Evolutionary conservation across 192 early-diverging fungal species (phyloP), one percentile per base, ranked within the genome.

Genomic region (Linnemannia hyalina): DNA sequence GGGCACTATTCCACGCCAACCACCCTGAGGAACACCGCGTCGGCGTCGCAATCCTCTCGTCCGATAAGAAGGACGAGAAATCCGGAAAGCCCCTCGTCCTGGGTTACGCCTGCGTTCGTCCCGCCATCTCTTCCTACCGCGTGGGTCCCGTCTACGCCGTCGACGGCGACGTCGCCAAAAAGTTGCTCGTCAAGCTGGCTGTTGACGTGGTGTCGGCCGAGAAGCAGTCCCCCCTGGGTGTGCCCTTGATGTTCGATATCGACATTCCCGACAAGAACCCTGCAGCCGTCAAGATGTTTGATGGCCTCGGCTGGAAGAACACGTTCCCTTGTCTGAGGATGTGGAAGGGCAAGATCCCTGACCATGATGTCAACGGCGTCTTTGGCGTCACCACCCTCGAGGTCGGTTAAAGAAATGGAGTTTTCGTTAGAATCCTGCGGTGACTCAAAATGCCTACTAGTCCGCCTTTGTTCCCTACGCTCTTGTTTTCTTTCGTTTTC

Each of bases 261-360:
- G 84, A 86, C 46, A 26, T 86, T 0, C 84, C 84, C 20, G 68
- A 68, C 38, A 46, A 57, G 65, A 86, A 86, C 54, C 26, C 52
- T 41, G 74, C 47, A 4, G 76, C 76, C 6, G 57, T 76, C 36
- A 72, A 80, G 40, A 26, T 75, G 18, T 88, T 85, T 70, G 76
- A 88, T 49, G 47, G 52, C 0, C 20, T 84, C 0, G 77, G 71
- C 4, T 85, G 82, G 88, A 72, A 75, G 2, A 77, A 85, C 41
- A 79, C 82, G 0, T 85, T 88, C 63, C 78, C 88, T 6, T 74
- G 13, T 2, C 23, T 85, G 74, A 83, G 88, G 20, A 88, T 88
- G 88, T 88, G 88, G 88, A 84, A 76, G 70, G 88, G 88, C 29
- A 75, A 70, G 11, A n/a, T 78, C 2, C 88, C 88, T 15, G 69